Conservation (phyloP, 306 rosid species). For the Sesbania bispinosa region DNA sequence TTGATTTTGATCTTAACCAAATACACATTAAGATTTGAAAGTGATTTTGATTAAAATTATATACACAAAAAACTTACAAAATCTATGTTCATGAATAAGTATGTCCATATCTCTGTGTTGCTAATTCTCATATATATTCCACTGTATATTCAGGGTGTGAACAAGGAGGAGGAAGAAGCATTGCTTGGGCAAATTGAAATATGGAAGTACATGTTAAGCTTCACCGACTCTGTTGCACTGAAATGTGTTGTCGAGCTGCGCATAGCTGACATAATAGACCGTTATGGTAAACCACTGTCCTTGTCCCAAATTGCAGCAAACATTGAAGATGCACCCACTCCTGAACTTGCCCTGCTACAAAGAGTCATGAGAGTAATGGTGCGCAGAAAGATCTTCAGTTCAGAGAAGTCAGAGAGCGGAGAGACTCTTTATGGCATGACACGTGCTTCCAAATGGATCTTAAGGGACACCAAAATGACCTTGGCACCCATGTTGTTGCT, state of each 20-base stretch:
- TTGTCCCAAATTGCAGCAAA: conserved; percentile 23
- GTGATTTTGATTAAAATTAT: too few relatives aligned
- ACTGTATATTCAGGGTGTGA: conserved; percentile 12
- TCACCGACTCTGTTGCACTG: conserved; percentile 38
- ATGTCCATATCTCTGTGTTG: too few relatives aligned
- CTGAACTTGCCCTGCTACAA: conserved; percentile 18
- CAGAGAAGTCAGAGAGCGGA: conserved; percentile 17
- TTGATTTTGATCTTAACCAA: too few relatives aligned
- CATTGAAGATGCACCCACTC: conserved; percentile 37
- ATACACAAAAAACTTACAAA: too few relatives aligned
- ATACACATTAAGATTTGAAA: too few relatives aligned
- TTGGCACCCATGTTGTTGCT: conserved; percentile 36
- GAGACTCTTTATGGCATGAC: conserved; percentile 36
- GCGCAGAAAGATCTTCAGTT: conserved; percentile 38
- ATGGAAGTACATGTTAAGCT: conserved; percentile 39
- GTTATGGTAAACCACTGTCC: conserved; percentile 30
- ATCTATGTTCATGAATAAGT: not conserved
- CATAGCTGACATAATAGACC: conserved; percentile 41
- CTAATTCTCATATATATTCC: not conserved
- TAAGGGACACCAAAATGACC: conserved; percentile 38
- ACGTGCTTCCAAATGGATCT: conserved; percentile 38
- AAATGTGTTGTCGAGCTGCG: conserved; percentile 36
- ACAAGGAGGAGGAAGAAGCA: conserved; percentile 33
- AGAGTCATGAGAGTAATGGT: conserved; percentile 42
- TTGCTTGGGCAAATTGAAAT: conserved; percentile 40